phyloP scores from a whole-genome alignment of 176 grass and related monocot genomes.

The Dendrocalamus sinicus region DNA sequence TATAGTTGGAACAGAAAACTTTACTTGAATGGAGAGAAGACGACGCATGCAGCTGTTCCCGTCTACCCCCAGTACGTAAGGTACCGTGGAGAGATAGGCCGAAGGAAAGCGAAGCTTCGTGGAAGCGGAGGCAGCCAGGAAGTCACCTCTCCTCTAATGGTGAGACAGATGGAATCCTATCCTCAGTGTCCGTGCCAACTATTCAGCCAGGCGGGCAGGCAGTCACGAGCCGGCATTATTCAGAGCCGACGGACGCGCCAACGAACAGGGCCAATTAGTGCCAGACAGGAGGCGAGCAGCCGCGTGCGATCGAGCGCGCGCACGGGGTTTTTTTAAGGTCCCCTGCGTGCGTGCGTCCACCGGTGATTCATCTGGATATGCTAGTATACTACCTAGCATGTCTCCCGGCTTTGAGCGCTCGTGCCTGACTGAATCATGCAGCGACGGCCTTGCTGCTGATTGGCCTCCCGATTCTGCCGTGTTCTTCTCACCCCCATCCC shows the following conservation, averaged over 20 bases:
- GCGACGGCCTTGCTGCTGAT: not conserved
- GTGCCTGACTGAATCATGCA: conserved; percentile 25
- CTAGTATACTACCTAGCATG: conserved; percentile 10
- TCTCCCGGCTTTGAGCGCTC: not conserved
- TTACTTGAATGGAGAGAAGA: not conserved
- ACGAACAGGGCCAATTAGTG: conserved; percentile 20
- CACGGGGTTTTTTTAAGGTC: not conserved
- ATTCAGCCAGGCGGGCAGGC: conserved; percentile 47
- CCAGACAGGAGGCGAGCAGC: conserved; percentile 19
- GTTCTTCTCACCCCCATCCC: too few relatives aligned
- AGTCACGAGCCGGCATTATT: conserved; percentile 57
- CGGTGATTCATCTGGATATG: conserved; percentile 41
- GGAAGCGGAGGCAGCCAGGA: conserved; percentile 40
- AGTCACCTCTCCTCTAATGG: conserved; percentile 38
- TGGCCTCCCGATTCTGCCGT: not conserved
- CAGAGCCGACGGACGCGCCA: conserved; percentile 5
- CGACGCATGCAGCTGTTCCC: not conserved
- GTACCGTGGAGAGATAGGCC: not conserved
- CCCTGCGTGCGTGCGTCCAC: conserved; percentile 4
- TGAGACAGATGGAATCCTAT: conserved; percentile 67
- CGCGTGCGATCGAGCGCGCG: not conserved
- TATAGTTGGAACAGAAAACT: not conserved
- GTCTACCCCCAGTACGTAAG: not conserved
- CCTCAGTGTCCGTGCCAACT: conserved; percentile 31
- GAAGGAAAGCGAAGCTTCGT: conserved; percentile 46